phyloP scores from a whole-genome alignment of 2,329 filamentous ascomycete species.

The Xylaria sp. region DNA sequence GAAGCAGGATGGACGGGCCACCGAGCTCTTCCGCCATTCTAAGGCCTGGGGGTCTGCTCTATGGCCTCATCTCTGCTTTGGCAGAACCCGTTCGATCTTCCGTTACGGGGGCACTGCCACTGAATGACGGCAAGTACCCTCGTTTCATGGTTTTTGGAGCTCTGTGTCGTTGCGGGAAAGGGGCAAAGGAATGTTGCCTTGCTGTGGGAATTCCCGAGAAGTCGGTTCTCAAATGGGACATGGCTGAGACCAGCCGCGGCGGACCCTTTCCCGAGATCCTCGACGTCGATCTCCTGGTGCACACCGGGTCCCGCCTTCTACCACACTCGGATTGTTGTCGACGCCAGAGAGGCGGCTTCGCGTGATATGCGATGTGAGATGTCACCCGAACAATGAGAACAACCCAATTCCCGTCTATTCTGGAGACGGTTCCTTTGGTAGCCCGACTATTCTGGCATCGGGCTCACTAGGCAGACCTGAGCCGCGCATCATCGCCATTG shows the following conservation, averaged over 20 bases:
- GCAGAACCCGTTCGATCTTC: slow-evolving; percentile 13
- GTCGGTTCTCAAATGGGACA: slow-evolving; percentile 24
- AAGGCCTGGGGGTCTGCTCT: too few relatives aligned
- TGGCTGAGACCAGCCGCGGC: slow-evolving; percentile 24
- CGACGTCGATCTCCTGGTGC: slow-evolving; percentile 19
- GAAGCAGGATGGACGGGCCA: slow-evolving; percentile 24
- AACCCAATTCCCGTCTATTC: slow-evolving; percentile 30
- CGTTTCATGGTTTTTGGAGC: slow-evolving; percentile 28
- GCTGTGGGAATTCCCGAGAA: slow-evolving; percentile 17
- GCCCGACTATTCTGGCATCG: slow-evolving; percentile 17
- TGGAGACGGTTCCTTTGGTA: slow-evolving; percentile 18
- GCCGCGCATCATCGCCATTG: slow-evolving; percentile 23
- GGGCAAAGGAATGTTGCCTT: slow-evolving; percentile 11
- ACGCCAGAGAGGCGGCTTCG: slow-evolving; percentile 21
- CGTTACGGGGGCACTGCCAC: slow-evolving; percentile 11
- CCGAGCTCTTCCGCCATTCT: slow-evolving; percentile 19
- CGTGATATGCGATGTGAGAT: slow-evolving; percentile 27
- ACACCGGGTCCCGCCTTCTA: slow-evolving; percentile 22
- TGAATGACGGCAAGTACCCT: slow-evolving; percentile 22
- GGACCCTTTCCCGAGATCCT: slow-evolving; percentile 30
- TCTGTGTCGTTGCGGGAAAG: slow-evolving; percentile 28
- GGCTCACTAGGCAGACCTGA: slow-evolving; percentile 12
- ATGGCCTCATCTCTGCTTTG: too few relatives aligned
- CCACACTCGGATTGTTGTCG: slow-evolving; percentile 18
- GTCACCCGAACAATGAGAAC: slow-evolving; percentile 23